Conservation (phyloP, 202 grass and related monocot species). For the Setaria italica region DNA sequence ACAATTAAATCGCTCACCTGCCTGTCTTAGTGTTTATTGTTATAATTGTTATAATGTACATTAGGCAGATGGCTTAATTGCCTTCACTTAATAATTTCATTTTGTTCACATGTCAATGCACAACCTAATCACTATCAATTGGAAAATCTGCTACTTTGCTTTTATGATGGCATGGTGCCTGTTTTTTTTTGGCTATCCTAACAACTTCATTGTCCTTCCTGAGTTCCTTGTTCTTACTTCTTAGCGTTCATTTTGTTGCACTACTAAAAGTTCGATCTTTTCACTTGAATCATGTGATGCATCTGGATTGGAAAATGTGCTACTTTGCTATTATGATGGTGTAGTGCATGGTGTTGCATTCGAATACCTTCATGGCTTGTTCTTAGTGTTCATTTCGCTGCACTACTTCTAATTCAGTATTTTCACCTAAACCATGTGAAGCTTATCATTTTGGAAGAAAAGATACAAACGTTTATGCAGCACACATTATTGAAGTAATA, state of each 20-base stretch:
- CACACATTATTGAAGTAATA: not conserved
- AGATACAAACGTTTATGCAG: not conserved
- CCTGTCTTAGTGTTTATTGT: not conserved
- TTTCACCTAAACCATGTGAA: not conserved
- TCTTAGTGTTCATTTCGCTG: not conserved
- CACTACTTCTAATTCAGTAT: not conserved
- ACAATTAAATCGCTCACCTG: not conserved
- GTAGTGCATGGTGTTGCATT: not conserved
- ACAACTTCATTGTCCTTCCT: not conserved
- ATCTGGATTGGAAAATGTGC: not conserved
- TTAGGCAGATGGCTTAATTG: not conserved
- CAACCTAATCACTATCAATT: not conserved
- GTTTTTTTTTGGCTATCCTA: not conserved
- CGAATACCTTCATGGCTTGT: not conserved
- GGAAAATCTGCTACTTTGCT: not conserved
- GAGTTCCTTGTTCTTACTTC: not conserved
- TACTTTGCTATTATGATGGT: not conserved
- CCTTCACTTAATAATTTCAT: not conserved
- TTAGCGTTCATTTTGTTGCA: not conserved
- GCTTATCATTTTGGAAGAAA: not conserved
- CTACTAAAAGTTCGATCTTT: not conserved
- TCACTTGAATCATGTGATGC: not conserved
- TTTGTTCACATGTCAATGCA: constrained; percentile 10
- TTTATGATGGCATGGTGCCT: not conserved
- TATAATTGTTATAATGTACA: not conserved